Evolutionary conservation across 1,139 yeast species (phyloP).

Genomic region (Taphrina pruni): DNA sequence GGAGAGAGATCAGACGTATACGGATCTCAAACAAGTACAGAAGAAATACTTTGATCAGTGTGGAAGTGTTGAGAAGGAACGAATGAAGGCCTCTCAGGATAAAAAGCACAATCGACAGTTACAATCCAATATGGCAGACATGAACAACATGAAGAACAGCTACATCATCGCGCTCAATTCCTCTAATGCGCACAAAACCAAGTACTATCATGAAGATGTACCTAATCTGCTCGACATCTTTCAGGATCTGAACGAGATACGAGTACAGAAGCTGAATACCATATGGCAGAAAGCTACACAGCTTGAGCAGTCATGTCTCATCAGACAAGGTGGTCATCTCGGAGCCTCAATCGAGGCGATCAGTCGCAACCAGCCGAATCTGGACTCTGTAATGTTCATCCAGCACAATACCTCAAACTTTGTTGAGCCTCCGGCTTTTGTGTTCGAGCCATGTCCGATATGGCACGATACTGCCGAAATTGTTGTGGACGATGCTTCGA

Average conservation of each 20-base stretch:
- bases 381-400: conserved; percentile 89
- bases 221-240: conserved; percentile 88
- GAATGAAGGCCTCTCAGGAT: conserved; percentile 71
- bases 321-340: conserved; percentile 57
- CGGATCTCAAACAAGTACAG: conserved; percentile 74
- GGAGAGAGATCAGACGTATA: conserved; percentile 66
- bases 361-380: conserved; percentile 70
- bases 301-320: conserved; percentile 66
- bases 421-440: conserved; percentile 86
- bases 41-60: conserved; percentile 79
- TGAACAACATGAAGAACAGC: conserved; percentile 84
- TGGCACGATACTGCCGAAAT: conserved; percentile 90
- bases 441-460: conserved; percentile 83
- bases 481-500: conserved; percentile 65
- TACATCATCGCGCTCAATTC: conserved; percentile 80
- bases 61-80: conserved; percentile 75
- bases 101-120: conserved; percentile 45
- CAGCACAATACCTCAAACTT: conserved; percentile 80
- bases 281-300: conserved; percentile 69
- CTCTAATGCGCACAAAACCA: conserved; percentile 90
- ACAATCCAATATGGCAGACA: conserved; percentile 70
- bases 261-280: conserved; percentile 73
- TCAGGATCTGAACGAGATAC: conserved; percentile 82
- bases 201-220: conserved; percentile 87
- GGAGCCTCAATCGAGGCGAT: conserved; percentile 62